phyloP scores from a whole-genome alignment of 78 protist species.

The Dictyostelium capitatum region DNA sequence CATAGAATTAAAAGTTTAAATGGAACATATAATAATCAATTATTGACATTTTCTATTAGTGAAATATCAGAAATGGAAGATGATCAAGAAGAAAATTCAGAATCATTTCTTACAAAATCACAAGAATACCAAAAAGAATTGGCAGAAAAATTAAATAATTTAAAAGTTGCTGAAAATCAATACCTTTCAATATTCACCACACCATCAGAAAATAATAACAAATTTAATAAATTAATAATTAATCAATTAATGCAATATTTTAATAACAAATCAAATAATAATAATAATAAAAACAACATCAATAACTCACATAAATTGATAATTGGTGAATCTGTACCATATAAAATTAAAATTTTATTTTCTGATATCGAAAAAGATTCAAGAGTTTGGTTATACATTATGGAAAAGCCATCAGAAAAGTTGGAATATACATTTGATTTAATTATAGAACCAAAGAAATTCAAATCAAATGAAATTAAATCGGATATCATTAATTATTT shows the following conservation, averaged over 20 bases:
- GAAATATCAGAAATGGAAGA: neutral
- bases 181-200: neutral
- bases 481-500: neutral
- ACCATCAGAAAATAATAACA: neutral
- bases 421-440: neutral
- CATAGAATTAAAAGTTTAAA: neutral
- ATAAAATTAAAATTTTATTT: neutral
- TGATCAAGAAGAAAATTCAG: neutral
- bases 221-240: neutral
- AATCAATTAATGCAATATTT: neutral
- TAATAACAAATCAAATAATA: no score
- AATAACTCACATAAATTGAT: neutral
- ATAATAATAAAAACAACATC: no score
- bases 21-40: conserved; percentile 5
- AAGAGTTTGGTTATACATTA: neutral
- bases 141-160: neutral
- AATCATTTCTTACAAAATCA: neutral
- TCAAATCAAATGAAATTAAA: neutral
- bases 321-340: conserved; percentile 29
- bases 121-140: neutral
- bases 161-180: neutral
- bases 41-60: neutral
- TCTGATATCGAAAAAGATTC: neutral
- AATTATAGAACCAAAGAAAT: neutral
- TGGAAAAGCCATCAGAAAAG: neutral